Percentiles rank a stretch among this genome's conserved stretches.
These are phyloP conservation scores for Boletus reticuloceps DNA, from an alignment of 768 basidiomycete genomes.

Conservation along the genomic window DNA sequence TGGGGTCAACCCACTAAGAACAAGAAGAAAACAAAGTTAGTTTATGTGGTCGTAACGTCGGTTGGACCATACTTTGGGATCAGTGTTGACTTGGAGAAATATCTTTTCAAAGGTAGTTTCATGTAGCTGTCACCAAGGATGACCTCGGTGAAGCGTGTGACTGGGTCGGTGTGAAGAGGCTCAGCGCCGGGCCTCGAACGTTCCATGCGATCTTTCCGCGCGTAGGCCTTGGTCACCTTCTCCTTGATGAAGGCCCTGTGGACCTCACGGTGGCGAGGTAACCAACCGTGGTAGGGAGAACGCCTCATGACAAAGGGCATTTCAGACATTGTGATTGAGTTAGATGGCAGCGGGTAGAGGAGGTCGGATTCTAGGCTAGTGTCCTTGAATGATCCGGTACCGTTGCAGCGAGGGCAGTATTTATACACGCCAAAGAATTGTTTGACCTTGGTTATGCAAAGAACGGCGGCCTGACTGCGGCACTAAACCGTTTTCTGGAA, in stretches of 20 bases:
- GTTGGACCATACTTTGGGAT: neutral
- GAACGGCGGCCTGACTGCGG: neutral
- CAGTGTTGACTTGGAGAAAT: constrained; percentile 3
- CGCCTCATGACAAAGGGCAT: neutral
- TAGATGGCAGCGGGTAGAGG: neutral
- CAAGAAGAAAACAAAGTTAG: neutral
- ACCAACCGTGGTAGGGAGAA: constrained; percentile 3
- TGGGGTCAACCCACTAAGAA: constrained; percentile 1
- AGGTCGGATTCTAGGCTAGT: neutral
- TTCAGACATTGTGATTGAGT: neutral
- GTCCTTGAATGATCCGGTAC: neutral
- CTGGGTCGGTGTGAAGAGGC: neutral
- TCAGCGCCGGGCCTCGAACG: neutral
- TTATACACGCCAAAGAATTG: neutral
- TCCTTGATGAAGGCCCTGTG: neutral
- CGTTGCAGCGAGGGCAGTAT: neutral
- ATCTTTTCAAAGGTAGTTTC: neutral
- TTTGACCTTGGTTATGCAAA: neutral
- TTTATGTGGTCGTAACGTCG: neutral
- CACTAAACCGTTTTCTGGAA: neutral
- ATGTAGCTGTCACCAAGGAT: neutral
- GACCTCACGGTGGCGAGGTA: neutral
- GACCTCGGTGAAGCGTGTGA: neutral
- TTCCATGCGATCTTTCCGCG: neutral
- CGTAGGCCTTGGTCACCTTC: neutral